Percentiles rank a stretch among this genome's conserved stretches.
Conservation (phyloP, 805 yeast genomes). For the Pichia eremophila region DNA sequence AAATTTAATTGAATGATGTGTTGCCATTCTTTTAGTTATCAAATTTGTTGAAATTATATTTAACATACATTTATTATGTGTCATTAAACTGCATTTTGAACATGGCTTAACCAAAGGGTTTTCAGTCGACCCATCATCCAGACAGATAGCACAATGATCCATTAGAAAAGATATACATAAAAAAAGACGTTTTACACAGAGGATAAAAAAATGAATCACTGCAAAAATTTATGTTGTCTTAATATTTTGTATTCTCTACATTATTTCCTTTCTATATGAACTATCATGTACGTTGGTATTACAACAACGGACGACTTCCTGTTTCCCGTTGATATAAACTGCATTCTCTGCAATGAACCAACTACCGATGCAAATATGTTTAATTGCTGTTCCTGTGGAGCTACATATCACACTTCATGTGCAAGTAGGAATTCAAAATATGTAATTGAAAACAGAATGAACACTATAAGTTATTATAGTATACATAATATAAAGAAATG, state of each 20-base stretch:
- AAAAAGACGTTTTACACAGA: too few relatives aligned
- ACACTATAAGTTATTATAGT: background rate
- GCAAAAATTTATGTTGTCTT: too few relatives aligned
- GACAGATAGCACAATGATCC: constrained; percentile 3
- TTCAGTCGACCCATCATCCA: background rate
- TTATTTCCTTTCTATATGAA: too few relatives aligned
- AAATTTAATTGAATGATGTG: background rate
- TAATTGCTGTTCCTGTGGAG: background rate
- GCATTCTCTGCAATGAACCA: background rate
- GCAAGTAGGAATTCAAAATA: background rate
- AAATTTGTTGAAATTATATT: constrained; percentile 3
- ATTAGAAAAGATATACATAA: background rate
- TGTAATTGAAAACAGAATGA: background rate
- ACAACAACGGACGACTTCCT: background rate
- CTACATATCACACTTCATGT: background rate
- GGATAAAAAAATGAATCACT: too few relatives aligned
- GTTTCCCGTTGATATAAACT: background rate
- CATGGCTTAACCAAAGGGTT: constrained; percentile 3
- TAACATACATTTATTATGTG: constrained; percentile 2
- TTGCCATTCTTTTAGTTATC: background rate
- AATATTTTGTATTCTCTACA: too few relatives aligned
- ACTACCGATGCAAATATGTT: background rate
- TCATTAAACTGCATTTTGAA: background rate
- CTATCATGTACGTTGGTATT: background rate
- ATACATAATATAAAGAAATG: background rate